Evolutionary conservation across 768 basidiomycete species (phyloP).

Genomic region (Leccinum aurantiacum): DNA sequence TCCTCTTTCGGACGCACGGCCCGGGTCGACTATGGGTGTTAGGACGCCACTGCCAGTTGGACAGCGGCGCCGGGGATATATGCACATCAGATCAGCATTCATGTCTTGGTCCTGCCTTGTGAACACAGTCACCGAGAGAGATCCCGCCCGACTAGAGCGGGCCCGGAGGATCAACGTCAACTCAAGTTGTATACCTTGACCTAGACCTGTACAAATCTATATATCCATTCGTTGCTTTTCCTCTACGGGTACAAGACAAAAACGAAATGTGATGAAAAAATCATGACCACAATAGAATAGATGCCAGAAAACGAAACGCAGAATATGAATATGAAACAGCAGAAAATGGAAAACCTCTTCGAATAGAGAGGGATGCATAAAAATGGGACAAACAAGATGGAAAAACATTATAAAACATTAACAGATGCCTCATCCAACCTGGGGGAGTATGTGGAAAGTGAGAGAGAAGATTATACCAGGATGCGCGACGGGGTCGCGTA

Average conservation of each 20-base stretch:
- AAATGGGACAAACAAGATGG: background rate
- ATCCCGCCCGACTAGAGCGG: too few relatives aligned
- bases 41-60: background rate
- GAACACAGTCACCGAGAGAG: background rate
- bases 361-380: background rate
- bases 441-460: background rate
- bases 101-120: background rate
- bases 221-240: background rate
- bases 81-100: background rate
- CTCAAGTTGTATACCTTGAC: background rate
- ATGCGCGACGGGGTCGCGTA: background rate
- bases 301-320: background rate
- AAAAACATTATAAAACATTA: slow-evolving; percentile 5
- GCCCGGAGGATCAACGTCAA: background rate
- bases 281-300: background rate
- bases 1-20: background rate
- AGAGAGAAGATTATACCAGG: slow-evolving; percentile 4
- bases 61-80: background rate
- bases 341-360: background rate
- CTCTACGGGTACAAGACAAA: slow-evolving; percentile 10
- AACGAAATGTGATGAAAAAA: background rate
- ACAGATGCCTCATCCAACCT: background rate
- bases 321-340: background rate
- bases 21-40: background rate
- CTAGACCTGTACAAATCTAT: background rate